Percentiles rank a stretch among this genome's conserved stretches.
Conservation (phyloP, 108 stramenopile genomes). For the Poteriospumella lacustris region DNA sequence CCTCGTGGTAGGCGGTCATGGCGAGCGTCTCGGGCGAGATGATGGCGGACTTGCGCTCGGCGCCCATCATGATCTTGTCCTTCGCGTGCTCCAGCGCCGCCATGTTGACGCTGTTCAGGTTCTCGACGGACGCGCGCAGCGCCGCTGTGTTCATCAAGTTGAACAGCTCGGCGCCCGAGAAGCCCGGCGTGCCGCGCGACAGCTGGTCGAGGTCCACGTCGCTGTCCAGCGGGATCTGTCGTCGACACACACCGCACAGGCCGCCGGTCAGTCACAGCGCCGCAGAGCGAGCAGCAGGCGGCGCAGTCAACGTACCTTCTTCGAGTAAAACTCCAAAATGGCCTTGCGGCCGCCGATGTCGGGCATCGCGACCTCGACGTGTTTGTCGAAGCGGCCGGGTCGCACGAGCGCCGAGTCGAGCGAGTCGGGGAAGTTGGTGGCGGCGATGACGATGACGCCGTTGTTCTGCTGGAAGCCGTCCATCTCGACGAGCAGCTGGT, state of each 20-base stretch:
- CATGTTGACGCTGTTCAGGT: conserved; percentile 38
- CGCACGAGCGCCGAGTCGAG: conserved; percentile 89
- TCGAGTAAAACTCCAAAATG: conserved; percentile 54
- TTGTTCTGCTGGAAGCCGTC: conserved; percentile 53
- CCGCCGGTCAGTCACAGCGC: too few relatives aligned
- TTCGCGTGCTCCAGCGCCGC: conserved; percentile 52
- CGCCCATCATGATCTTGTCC: conserved; percentile 50
- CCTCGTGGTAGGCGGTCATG: conserved; percentile 91
- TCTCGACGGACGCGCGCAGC: conserved; percentile 48
- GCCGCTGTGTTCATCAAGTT: conserved; percentile 58
- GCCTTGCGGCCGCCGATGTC: conserved; percentile 48
- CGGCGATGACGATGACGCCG: conserved; percentile 57
- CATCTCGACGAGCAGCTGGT: conserved; percentile 61
- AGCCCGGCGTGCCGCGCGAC: conserved; percentile 52
- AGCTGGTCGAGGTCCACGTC: conserved; percentile 56
- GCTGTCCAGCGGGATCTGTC: conserved; percentile 48
- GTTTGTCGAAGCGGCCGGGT: conserved; percentile 89
- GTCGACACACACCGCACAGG: conserved; percentile 55
- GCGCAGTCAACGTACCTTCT: too few relatives aligned
- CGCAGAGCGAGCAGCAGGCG: too few relatives aligned
- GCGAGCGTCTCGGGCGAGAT: neutral
- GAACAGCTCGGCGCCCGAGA: conserved; percentile 51
- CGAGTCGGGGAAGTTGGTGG: conserved; percentile 65
- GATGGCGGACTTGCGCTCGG: conserved; percentile 40
- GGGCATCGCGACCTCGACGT: conserved; percentile 52